Conservation (phyloP, 495 filamentous ascomycete species). For the Staphylotrichum longicolle region DNA sequence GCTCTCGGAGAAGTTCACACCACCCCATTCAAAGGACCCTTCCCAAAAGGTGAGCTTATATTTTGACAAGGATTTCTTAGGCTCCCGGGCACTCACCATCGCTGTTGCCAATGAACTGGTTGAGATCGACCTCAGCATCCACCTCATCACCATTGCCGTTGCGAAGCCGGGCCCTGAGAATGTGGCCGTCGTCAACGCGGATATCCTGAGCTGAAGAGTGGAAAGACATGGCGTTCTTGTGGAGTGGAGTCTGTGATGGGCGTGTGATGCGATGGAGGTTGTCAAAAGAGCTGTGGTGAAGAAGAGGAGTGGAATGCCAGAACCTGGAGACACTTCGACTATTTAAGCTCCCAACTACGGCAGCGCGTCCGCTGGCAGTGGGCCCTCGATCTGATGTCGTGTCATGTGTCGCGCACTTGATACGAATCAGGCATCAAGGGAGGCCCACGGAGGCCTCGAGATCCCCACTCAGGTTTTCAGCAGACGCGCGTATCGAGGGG, state of each 20-base stretch:
- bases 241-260: neutral
- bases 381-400: neutral
- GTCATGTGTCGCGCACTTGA: constrained; percentile 12
- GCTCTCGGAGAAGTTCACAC: constrained; percentile 38
- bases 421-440: constrained; percentile 3
- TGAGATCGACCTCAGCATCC: constrained; percentile 43
- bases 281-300: neutral
- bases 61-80: too few relatives aligned
- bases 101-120: constrained; percentile 45
- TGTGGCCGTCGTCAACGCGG: constrained; percentile 43
- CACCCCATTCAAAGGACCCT: constrained; percentile 51
- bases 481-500: neutral
- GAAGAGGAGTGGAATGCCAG: neutral
- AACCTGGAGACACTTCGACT: neutral
- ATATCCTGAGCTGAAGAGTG: constrained; percentile 39
- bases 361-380: constrained; percentile 4
- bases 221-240: constrained; percentile 39
- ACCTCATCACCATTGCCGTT: constrained; percentile 33
- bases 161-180: constrained; percentile 38
- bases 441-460: neutral
- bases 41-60: neutral
- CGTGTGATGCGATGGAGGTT: neutral
- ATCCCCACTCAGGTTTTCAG: neutral
- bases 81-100: constrained; percentile 34
- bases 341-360: constrained; percentile 10